Evolutionary conservation across 2,329 filamentous ascomycete genomes (phyloP).

Genomic region (Periglandula ipomoeae): DNA sequence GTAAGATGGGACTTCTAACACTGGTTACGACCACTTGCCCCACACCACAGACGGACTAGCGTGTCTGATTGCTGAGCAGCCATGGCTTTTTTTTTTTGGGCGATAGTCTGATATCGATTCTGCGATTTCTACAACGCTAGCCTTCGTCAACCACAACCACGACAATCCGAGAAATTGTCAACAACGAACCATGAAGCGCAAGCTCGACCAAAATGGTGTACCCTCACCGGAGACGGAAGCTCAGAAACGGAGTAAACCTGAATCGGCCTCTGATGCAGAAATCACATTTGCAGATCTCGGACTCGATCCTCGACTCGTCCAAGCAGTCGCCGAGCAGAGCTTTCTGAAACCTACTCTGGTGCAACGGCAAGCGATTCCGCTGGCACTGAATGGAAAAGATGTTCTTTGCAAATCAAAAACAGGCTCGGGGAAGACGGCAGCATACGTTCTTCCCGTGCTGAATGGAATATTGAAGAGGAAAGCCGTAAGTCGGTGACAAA

Average conservation of each 20-base stretch:
- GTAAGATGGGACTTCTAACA: not conserved
- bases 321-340: conserved; percentile 75
- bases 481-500: conserved; percentile 33
- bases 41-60: not conserved
- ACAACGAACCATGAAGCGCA: conserved; percentile 44
- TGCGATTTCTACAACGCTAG: not conserved
- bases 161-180: not conserved
- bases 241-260: conserved; percentile 12
- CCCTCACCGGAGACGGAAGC: conserved; percentile 23
- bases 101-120: conserved; percentile 1
- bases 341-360: conserved; percentile 84
- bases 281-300: conserved; percentile 65
- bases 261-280: conserved; percentile 27
- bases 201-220: conserved; percentile 48
- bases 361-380: conserved; percentile 77
- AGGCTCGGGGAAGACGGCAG: conserved; percentile 95
- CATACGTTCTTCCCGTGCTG: conserved; percentile 83
- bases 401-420: conserved; percentile 89
- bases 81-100: conserved; percentile 1
- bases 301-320: conserved; percentile 76
- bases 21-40: no score
- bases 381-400: conserved; percentile 81
- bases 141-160: not conserved
- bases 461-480: conserved; percentile 77
- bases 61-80: not conserved